A percentile compares a stretch with the other conserved stretches of the same genome.
These are phyloP conservation scores for Cicer pinnatifidum DNA, from an alignment of 306 rosid genomes.

Conservation along the genomic window DNA sequence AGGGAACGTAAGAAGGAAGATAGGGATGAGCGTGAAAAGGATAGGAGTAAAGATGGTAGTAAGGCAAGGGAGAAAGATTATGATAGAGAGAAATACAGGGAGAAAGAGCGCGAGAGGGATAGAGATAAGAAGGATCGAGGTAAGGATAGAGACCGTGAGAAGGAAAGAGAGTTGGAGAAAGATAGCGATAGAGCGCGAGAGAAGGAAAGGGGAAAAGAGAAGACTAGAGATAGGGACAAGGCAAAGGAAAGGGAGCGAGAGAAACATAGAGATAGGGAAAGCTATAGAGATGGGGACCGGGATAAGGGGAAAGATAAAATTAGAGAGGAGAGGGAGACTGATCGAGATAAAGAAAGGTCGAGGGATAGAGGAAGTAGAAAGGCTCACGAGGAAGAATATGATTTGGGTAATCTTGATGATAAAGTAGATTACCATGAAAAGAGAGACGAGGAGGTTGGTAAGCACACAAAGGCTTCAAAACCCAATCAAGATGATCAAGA, in stretches of 20 bases:
- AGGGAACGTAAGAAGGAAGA: constrained; percentile 78
- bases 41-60: constrained; percentile 61
- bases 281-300: constrained; percentile 54
- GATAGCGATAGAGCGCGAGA: constrained; percentile 64
- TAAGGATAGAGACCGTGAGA: constrained; percentile 70
- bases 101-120: constrained; percentile 69
- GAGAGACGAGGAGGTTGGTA: constrained; percentile 55
- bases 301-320: constrained; percentile 58
- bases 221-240: constrained; percentile 62
- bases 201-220: constrained; percentile 70
- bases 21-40: constrained; percentile 76
- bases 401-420: constrained; percentile 54
- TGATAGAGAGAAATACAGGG: constrained; percentile 71
- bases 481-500: constrained; percentile 18
- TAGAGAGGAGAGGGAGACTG: constrained; percentile 55
- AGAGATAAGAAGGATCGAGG: constrained; percentile 67
- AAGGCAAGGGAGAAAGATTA: constrained; percentile 74
- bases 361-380: constrained; percentile 60
- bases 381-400: constrained; percentile 60
- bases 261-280: constrained; percentile 52
- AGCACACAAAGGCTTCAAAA: constrained; percentile 47
- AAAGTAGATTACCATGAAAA: constrained; percentile 55
- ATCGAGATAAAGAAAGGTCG: constrained; percentile 61
- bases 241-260: constrained; percentile 63
- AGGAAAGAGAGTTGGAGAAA: constrained; percentile 64